These are phyloP conservation scores for Ganoderma lingzhi DNA, from an alignment of 1,284 basidiomycete species.

Conservation along the genomic window DNA sequence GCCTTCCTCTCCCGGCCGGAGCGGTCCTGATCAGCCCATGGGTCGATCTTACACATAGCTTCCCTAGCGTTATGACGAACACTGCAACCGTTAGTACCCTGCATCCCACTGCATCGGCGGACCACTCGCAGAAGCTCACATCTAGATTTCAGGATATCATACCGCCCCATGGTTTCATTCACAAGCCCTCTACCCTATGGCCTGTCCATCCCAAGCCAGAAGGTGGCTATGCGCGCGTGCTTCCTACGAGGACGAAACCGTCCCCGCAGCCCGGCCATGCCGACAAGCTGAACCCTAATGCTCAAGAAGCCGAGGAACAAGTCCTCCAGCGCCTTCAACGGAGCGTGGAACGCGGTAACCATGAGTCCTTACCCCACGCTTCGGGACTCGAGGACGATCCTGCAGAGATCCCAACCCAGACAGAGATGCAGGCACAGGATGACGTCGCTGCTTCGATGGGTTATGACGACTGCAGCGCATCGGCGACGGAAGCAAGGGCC, in stretches of 20 bases:
- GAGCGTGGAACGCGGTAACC: constrained; percentile 24
- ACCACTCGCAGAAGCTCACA: constrained; percentile 20
- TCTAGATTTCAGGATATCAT: constrained; percentile 65
- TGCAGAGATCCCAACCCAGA: constrained; percentile 43
- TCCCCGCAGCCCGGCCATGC: constrained; percentile 61
- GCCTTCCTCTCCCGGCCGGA: constrained; percentile 78
- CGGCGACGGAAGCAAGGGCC: neutral
- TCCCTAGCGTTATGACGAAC: constrained; percentile 83
- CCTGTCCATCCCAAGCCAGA: constrained; percentile 54
- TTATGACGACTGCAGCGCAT: neutral
- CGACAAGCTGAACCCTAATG: constrained; percentile 53
- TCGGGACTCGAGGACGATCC: constrained; percentile 34
- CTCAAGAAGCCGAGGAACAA: constrained; percentile 39
- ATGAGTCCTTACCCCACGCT: constrained; percentile 27
- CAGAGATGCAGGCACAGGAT: constrained; percentile 46
- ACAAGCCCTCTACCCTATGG: constrained; percentile 66
- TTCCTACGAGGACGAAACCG: constrained; percentile 47
- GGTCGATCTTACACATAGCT: constrained; percentile 88
- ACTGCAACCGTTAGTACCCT: constrained; percentile 63
- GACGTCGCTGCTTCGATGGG: neutral
- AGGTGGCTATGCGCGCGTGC: constrained; percentile 47
- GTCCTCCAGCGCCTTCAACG: constrained; percentile 28
- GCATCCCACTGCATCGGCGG: constrained; percentile 42
- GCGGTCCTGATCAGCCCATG: constrained; percentile 82
- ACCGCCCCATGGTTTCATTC: constrained; percentile 66